Base-by-base conservation (phyloP, 768 basidiomycete genomes). In the Paxillus rubicundulus region DNA sequence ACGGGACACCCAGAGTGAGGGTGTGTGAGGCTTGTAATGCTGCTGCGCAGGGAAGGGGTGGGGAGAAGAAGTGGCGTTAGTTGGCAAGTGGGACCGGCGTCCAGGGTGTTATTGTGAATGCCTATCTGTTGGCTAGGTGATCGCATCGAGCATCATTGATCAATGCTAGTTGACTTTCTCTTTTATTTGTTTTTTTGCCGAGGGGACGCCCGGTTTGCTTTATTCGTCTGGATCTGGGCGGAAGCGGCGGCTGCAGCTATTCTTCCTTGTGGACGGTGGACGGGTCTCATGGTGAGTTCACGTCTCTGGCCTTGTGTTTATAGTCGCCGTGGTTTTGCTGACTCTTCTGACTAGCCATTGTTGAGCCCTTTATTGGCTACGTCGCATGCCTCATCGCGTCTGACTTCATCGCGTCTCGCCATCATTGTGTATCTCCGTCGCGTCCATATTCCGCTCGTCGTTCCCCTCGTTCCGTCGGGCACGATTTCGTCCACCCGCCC, bases 11-110 rank as follows among this genome's bases (percentile, higher is more conserved):
- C 56, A 69, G 64, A 52, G 66, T 67, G 37, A 55, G 70, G 32
- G 66, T 67, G 27, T 71, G 70, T 37, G 69, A 60, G 37, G 70
- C 70, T 24, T 71, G 70, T 45, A 65, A 63, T 28, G 67, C 70
- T n/a, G 64, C 64, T 7, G 52, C 61, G 28, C 58, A 53, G 18
- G 64, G 64, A 28, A 45, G 54, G 46, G 63, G 24, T 24, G 24
- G 55, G 5, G 61, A 65, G 54, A 66, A 45, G 38, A 60, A 57
- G 30, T 66, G 64, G 64, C 64, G 56, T 27, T 66, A 60, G 50
- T 55, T 42, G 53, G n/a, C 36, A 34, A 38, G 37, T 27, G 55
- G 20, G 24, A 6, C 24, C 20, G 16, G 46, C 24, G 6, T 27
- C 51, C 38, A 47, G 54, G 41, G 33, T 20, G 36, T 50, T 54